Conservation (phyloP, 2,329 filamentous ascomycete genomes). For the Calonectria fujianensis region DNA sequence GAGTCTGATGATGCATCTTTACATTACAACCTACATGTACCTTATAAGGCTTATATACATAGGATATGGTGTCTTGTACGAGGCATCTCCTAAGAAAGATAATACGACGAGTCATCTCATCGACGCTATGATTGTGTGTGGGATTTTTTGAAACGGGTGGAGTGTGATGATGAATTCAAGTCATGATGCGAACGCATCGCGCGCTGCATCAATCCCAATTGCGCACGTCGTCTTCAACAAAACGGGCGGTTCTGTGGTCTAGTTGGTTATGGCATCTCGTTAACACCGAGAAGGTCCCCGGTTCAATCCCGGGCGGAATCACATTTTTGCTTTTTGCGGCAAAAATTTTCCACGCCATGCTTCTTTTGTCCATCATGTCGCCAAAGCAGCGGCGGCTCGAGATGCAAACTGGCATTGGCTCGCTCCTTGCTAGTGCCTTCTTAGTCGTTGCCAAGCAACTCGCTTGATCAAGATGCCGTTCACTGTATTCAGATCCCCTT, state of each 20-base stretch:
- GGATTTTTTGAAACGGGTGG: not conserved
- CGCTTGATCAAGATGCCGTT: not conserved
- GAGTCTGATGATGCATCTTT: constrained; percentile 29
- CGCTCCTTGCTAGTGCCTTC: not conserved
- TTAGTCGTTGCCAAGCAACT: constrained; percentile 9
- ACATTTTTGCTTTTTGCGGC: constrained; percentile 43
- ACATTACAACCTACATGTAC: constrained; percentile 26
- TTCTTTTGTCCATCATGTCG: constrained; percentile 14
- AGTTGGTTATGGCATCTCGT: constrained; percentile 59
- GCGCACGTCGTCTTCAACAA: not conserved
- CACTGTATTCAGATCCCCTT: not conserved
- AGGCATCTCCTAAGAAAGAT: constrained; percentile 28
- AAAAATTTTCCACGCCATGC: not conserved
- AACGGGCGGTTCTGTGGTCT: constrained; percentile 55
- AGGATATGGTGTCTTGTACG: constrained; percentile 34
- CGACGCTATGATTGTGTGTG: not conserved
- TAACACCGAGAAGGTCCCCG: constrained; percentile 59
- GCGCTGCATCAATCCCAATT: not conserved
- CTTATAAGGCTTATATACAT: constrained; percentile 26
- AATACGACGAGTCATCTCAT: constrained; percentile 19
- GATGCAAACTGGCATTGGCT: not conserved
- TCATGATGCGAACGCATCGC: not conserved
- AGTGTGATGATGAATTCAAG: not conserved
- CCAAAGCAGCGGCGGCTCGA: not conserved
- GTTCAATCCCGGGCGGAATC: constrained; percentile 58